Percentiles rank a stretch among this genome's conserved stretches.
phyloP scores from a whole-genome alignment of 805 yeast species.

The Brettanomyces bruxellensis region DNA sequence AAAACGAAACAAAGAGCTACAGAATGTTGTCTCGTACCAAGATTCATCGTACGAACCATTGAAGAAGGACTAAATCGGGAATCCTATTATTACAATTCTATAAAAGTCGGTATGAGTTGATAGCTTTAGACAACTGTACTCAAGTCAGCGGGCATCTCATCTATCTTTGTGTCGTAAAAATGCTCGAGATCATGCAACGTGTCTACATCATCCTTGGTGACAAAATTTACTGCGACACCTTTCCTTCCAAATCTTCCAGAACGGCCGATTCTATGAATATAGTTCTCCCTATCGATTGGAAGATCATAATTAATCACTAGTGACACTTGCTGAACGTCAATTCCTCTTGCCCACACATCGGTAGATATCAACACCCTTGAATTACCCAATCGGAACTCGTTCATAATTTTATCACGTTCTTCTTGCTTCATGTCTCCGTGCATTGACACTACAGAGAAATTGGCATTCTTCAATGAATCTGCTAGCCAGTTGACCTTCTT shows the following conservation, averaged over 20 bases:
- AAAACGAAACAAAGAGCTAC: constrained; percentile 14
- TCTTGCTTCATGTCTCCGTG: constrained; percentile 94
- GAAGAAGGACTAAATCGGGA: background rate
- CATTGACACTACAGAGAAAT: constrained; percentile 89
- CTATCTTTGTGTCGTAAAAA: constrained; percentile 82
- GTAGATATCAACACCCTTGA: constrained; percentile 90
- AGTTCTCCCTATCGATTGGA: constrained; percentile 85
- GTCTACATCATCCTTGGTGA: constrained; percentile 69
- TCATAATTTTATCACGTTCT: constrained; percentile 92
- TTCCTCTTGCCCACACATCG: constrained; percentile 96
- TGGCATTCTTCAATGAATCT: constrained; percentile 59
- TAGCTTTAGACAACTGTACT: background rate
- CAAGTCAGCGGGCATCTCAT: constrained; percentile 71
- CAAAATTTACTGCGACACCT: constrained; percentile 94
- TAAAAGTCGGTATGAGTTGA: background rate
- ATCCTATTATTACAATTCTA: background rate
- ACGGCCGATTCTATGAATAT: constrained; percentile 96
- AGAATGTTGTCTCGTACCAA: no score
- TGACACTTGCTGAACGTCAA: constrained; percentile 95
- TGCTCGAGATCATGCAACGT: constrained; percentile 79
- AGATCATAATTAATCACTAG: constrained; percentile 90
- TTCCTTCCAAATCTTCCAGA: constrained; percentile 98
- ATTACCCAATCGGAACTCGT: constrained; percentile 89
- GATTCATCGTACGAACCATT: no score
- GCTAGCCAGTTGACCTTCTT: constrained; percentile 88